Conservation (phyloP, 208 protist genomes). For the Lotmaria passim region DNA sequence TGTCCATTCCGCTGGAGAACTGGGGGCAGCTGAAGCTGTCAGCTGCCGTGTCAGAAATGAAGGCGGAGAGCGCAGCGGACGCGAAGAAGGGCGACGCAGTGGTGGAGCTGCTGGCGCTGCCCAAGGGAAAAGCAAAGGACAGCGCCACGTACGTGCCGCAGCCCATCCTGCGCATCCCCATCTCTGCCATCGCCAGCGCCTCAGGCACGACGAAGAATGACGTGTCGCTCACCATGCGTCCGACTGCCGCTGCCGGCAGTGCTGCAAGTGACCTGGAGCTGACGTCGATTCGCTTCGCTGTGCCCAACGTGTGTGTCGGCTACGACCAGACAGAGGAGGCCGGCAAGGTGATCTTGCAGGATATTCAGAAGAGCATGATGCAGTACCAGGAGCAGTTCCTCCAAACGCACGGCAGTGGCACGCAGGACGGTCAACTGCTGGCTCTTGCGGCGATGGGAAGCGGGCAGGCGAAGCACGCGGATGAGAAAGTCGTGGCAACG, state of each 20-base stretch:
- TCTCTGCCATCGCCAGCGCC: constrained; percentile 69
- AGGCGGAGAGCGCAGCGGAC: constrained; percentile 30
- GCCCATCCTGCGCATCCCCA: constrained; percentile 68
- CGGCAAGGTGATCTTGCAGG: constrained; percentile 66
- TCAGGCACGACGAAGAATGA: constrained; percentile 85
- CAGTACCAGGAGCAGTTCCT: constrained; percentile 64
- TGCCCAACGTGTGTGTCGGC: constrained; percentile 83
- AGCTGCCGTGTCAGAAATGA: constrained; percentile 31
- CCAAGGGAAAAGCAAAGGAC: constrained; percentile 57
- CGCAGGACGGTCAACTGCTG: constrained; percentile 48
- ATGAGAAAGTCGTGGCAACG: constrained; percentile 72
- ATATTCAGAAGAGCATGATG: constrained; percentile 62
- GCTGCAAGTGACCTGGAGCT: constrained; percentile 53
- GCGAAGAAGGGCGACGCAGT: constrained; percentile 26
- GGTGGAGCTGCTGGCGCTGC: constrained; percentile 62
- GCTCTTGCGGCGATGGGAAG: constrained; percentile 61
- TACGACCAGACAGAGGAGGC: constrained; percentile 88
- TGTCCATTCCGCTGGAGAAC: constrained; percentile 73
- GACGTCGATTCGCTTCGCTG: constrained; percentile 79
- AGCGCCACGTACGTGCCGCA: constrained; percentile 53
- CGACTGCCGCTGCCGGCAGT: constrained; percentile 10
- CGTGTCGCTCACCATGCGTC: constrained; percentile 68
- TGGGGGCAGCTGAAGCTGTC: constrained; percentile 73
- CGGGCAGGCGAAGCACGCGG: constrained; percentile 40
- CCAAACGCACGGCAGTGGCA: constrained; percentile 40